phyloP scores from a whole-genome alignment of 768 basidiomycete genomes.

The Lactarius akahatsu region DNA sequence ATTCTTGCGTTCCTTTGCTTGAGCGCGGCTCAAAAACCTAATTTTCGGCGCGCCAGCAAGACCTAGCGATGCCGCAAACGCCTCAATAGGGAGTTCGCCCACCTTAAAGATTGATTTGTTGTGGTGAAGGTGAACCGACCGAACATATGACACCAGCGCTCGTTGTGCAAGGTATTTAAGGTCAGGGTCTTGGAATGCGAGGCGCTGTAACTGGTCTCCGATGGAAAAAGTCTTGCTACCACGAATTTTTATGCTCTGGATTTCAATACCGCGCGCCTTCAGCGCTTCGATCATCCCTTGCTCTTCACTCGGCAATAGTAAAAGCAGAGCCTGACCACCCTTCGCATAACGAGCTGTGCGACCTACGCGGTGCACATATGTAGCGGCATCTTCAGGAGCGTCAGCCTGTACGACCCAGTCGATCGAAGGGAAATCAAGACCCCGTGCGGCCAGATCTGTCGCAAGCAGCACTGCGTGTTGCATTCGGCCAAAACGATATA shows the following conservation, averaged over 20 bases:
- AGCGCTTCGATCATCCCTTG: slow-evolving; percentile 80
- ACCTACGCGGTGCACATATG: slow-evolving; percentile 96
- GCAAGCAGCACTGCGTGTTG: slow-evolving; percentile 88
- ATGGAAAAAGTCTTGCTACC: slow-evolving; percentile 83
- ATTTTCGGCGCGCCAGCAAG: slow-evolving; percentile 95
- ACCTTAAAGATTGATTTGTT: slow-evolving; percentile 93
- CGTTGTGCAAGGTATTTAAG: slow-evolving; percentile 95
- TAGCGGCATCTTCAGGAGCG: slow-evolving; percentile 95
- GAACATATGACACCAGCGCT: slow-evolving; percentile 93
- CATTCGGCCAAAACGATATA: slow-evolving; percentile 77
- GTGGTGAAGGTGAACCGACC: slow-evolving; percentile 89
- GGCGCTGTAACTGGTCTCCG: slow-evolving; percentile 84
- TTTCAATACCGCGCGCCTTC: slow-evolving; percentile 65
- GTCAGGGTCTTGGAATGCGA: slow-evolving; percentile 93
- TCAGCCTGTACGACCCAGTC: slow-evolving; percentile 98
- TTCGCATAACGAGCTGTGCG: slow-evolving; percentile 93
- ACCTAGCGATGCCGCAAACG: slow-evolving; percentile 86
- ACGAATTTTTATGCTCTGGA: slow-evolving; percentile 84
- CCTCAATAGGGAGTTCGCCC: slow-evolving; percentile 74
- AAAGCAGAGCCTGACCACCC: slow-evolving; percentile 78
- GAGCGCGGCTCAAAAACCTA: slow-evolving; percentile 72
- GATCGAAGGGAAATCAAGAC: slow-evolving; percentile 92
- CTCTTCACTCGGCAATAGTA: slow-evolving; percentile 89
- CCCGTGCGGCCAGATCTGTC: slow-evolving; percentile 94
- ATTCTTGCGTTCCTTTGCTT: slow-evolving; percentile 78